Evolutionary conservation across 2,329 filamentous ascomycete species (phyloP).

Genomic region (Aureobasidium melanogenum): DNA sequence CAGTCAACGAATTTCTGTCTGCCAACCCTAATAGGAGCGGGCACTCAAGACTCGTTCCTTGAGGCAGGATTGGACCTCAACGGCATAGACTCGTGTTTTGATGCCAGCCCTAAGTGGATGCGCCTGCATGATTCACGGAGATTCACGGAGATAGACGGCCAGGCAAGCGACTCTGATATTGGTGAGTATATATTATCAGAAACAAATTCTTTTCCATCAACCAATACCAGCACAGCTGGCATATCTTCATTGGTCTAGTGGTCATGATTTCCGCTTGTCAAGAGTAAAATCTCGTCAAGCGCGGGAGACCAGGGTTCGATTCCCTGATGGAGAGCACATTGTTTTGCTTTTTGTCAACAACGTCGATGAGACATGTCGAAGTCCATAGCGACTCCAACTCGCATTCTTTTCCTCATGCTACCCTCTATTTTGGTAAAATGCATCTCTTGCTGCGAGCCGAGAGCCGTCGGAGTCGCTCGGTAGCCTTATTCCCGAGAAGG

Average conservation of each 20-base stretch:
- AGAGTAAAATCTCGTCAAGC: constrained; percentile 14
- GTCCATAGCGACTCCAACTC: no score
- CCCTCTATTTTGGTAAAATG: not conserved
- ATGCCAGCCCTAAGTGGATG: not conserved
- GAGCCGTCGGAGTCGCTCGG: not conserved
- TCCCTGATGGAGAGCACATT: constrained; percentile 17
- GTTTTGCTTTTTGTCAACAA: not conserved
- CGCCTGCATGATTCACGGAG: no score
- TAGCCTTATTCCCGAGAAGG: not conserved
- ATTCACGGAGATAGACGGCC: no score
- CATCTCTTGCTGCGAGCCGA: not conserved
- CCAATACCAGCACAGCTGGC: constrained; percentile 9
- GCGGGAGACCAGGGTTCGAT: constrained; percentile 27
- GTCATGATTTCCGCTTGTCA: constrained; percentile 13
- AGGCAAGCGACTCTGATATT: no score
- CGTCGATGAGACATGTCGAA: no score
- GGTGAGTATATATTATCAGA: no score
- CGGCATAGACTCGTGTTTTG: not conserved
- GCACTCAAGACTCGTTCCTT: no score
- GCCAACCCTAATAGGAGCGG: not conserved
- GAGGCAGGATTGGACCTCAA: not conserved
- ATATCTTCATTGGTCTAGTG: constrained; percentile 12
- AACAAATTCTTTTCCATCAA: no score
- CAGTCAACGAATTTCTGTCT: not conserved
- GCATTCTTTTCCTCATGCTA: no score